Evolutionary conservation across 148 eudicot species (phyloP), one percentile per base, ranked within the genome.

Genomic region (Chenopodium suecicum): DNA sequence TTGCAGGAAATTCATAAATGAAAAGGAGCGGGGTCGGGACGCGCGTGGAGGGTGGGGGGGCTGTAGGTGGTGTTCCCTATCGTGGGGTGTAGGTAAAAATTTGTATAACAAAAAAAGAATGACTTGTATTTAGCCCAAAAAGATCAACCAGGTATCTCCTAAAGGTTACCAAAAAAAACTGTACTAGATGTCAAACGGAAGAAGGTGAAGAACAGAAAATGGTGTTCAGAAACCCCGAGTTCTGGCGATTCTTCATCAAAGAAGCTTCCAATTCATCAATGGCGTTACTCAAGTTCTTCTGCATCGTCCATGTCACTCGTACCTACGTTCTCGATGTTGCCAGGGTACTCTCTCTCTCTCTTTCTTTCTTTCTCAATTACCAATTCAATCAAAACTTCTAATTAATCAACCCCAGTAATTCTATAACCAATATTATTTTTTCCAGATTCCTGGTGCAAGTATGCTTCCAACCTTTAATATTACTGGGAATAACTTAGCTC

Each of bases 401-500:
- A 31, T 63, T 46, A 41, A 70, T 68, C 23, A 63, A 60, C 44
- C 7, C 44, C 44, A 41, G 0, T 41, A 41, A 41, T 41, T 41
- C 3, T 50, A 11, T 50, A 1, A 10, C 10, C 14, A 47, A 37
- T 25, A 65, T 41, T 41, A 4, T 8, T 11, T 69, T 69, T 68
- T 82, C 77, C 83, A 93, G 98, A 85, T 80, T 12, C 87, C 89
- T 34, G 98, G 98, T 52, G 90, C 97, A 23, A 94, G 98, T 83
- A 94, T 94, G 98, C 88, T 94, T 22, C 98, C 97, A 14, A 94
- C 98, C 23, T 60, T 94, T 56, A 91, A 87, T 82, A 47, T 90
- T 37, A 65, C 92, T 44, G 95, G 97, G 31, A 91, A 93, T 79
- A 91, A 93, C 78, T 72, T 91, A 9, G 79, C 91, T 10, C 69